Conservation (phyloP, 306 rosid genomes). For the Hippophae tibetana region DNA sequence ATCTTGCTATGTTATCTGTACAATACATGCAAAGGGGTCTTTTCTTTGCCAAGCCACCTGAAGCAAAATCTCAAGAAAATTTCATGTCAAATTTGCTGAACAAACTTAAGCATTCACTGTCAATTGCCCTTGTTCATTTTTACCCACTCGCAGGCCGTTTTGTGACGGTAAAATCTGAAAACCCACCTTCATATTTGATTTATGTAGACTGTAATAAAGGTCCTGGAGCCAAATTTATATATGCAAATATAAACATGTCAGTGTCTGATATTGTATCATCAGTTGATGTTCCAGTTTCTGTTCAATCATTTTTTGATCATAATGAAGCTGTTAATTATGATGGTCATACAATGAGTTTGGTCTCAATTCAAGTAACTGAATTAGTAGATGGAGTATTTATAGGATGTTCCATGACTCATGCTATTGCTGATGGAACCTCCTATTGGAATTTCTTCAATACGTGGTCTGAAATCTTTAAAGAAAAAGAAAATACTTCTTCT, state of each 20-base stretch:
- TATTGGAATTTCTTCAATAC: conserved; percentile 48
- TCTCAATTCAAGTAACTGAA: conserved; percentile 44
- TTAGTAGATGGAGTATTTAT: conserved; percentile 44
- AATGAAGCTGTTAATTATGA: conserved; percentile 42
- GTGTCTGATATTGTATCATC: conserved; percentile 45
- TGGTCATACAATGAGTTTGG: conserved; percentile 40
- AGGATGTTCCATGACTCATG: conserved; percentile 47
- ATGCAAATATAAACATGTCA: conserved; percentile 35
- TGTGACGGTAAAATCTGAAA: conserved; percentile 18
- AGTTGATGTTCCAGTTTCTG: conserved; percentile 28
- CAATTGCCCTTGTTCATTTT: conserved; percentile 45
- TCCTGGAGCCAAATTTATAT: conserved; percentile 39
- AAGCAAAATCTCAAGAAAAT: not conserved
- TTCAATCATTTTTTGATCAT: conserved; percentile 45
- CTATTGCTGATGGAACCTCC: conserved; percentile 37
- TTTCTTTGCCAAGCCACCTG: conserved; percentile 45
- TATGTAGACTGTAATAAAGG: conserved; percentile 32
- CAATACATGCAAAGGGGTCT: conserved; percentile 64
- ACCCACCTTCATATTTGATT: conserved; percentile 23
- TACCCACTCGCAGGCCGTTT: conserved; percentile 55
- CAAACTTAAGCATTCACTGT: conserved; percentile 41
- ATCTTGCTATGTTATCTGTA: conserved; percentile 34
- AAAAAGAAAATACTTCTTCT: conserved; percentile 2
- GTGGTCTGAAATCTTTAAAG: conserved; percentile 45
- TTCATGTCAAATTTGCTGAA: conserved; percentile 23